Conservation (phyloP, 129 eudicot genomes). For the Heracleum sosnowskyi region DNA sequence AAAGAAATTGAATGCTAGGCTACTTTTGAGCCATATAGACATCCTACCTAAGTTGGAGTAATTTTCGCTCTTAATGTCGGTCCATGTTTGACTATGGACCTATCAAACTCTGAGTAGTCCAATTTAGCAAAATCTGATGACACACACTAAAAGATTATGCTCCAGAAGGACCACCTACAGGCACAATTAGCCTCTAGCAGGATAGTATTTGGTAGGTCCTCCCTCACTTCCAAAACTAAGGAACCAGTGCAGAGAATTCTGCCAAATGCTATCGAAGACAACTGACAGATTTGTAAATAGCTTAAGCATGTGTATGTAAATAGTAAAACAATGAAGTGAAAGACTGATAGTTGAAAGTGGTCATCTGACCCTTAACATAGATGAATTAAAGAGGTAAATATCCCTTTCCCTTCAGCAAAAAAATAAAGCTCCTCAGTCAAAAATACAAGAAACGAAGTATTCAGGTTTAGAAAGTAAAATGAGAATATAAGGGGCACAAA, state of each 20-base stretch:
- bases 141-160: neutral
- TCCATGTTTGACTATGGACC: neutral
- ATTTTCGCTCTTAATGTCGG: conserved; percentile 3
- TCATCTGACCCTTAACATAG: neutral
- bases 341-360: neutral
- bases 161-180: conserved; percentile 10
- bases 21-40: conserved; percentile 3
- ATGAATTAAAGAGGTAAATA: neutral
- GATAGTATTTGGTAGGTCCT: neutral
- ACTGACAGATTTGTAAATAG: neutral
- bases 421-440: neutral
- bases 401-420: neutral
- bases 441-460: neutral
- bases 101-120: neutral
- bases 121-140: conserved; percentile 1
- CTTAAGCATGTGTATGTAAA: neutral
- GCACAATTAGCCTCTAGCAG: conserved; percentile 4
- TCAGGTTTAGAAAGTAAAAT: neutral
- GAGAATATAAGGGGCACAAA: neutral
- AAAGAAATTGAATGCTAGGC: neutral
- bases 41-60: neutral
- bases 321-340: neutral
- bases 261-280: neutral
- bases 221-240: neutral
- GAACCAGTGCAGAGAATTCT: neutral